phyloP scores from a whole-genome alignment of 139 green algal species.

The Coelastrella sp. region DNA sequence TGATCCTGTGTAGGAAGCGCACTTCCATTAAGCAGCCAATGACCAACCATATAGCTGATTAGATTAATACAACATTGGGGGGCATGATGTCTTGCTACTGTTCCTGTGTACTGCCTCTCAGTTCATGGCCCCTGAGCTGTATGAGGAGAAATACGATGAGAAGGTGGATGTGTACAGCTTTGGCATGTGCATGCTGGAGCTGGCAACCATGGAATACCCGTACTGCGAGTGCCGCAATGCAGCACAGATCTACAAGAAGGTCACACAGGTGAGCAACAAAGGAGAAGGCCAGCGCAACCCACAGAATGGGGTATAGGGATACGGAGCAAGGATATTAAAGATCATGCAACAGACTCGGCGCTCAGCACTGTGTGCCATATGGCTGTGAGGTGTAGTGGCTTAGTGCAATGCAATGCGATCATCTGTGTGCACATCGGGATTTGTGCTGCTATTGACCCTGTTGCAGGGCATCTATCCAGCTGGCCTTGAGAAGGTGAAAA shows the following conservation, averaged over 20 bases:
- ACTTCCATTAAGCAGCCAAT: background rate
- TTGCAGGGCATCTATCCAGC: slow-evolving; percentile 85
- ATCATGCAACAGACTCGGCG: background rate
- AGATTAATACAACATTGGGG: background rate
- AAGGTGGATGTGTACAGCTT: slow-evolving; percentile 86
- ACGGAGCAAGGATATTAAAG: background rate
- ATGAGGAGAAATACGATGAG: slow-evolving; percentile 99
- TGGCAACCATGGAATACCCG: slow-evolving; percentile 98
- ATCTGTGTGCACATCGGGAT: background rate
- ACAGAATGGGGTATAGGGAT: background rate
- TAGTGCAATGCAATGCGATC: background rate
- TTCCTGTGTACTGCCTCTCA: slow-evolving; percentile 56
- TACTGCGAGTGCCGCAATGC: slow-evolving; percentile 98
- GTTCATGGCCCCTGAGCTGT: slow-evolving; percentile 99
- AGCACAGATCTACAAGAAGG: slow-evolving; percentile 99
- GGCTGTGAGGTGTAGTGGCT: background rate
- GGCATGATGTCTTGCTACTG: background rate
- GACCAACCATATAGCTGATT: background rate
- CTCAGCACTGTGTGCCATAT: background rate
- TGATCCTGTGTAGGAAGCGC: too few relatives aligned
- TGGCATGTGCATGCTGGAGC: slow-evolving; percentile 92
- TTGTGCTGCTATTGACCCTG: background rate
- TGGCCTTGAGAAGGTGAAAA: slow-evolving; percentile 85
- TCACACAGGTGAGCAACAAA: slow-evolving; percentile 80
- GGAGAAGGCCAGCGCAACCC: background rate